Evolutionary conservation across 2,329 filamentous ascomycete species (phyloP).

Genomic region (Cordyceps javanica): DNA sequence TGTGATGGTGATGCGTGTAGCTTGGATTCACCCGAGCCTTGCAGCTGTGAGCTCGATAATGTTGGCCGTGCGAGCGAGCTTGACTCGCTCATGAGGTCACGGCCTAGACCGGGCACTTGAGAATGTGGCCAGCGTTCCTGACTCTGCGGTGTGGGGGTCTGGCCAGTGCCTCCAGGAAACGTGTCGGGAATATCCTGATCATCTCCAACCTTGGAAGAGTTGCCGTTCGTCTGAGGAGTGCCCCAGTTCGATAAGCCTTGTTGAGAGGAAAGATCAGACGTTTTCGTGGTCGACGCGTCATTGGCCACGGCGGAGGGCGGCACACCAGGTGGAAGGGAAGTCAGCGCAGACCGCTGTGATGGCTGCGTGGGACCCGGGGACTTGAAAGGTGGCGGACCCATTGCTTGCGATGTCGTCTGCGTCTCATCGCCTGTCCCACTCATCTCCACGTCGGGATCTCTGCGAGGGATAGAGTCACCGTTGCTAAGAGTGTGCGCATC

Average conservation of each 20-base stretch:
- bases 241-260: slow-evolving; percentile 57
- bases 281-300: slow-evolving; percentile 92
- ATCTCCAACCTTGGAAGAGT: slow-evolving; percentile 23
- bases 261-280: slow-evolving; percentile 61
- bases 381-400: slow-evolving; percentile 41
- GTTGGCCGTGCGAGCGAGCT: slow-evolving; percentile 29
- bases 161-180: slow-evolving; percentile 20
- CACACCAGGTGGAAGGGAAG: slow-evolving; percentile 49
- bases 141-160: slow-evolving; percentile 42
- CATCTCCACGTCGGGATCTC: slow-evolving; percentile 57
- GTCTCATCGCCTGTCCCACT: slow-evolving; percentile 44
- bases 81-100: slow-evolving; percentile 24
- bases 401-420: slow-evolving; percentile 41
- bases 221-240: slow-evolving; percentile 67
- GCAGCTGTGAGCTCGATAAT: slow-evolving; percentile 30
- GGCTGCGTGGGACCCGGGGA: slow-evolving; percentile 47
- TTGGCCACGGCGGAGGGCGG: slow-evolving; percentile 61
- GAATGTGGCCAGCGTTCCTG: slow-evolving; percentile 54
- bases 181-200: slow-evolving; percentile 48
- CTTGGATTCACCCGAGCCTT: slow-evolving; percentile 5
- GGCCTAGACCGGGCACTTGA: slow-evolving; percentile 47
- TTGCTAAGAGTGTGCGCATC: slow-evolving; percentile 42
- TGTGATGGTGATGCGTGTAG: slow-evolving; percentile 29
- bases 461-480: slow-evolving; percentile 46
- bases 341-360: slow-evolving; percentile 59